A percentile compares a stretch with the other conserved stretches of the same genome.
phyloP scores from a whole-genome alignment of 805 yeast genomes.

The Metschnikowia aberdeeniae region DNA sequence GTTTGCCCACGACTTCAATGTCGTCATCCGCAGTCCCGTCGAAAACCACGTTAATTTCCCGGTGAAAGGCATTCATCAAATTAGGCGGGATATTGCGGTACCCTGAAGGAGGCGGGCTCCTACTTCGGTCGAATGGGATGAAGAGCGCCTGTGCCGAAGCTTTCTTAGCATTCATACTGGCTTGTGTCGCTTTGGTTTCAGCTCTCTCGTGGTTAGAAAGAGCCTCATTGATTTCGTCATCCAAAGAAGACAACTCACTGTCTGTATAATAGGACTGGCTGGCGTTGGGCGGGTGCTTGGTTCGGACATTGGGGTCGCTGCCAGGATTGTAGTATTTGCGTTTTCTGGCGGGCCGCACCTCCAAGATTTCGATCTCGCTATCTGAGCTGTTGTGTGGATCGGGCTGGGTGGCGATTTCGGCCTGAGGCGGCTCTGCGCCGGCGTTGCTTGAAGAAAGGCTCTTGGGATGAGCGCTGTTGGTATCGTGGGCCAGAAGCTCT shows the following conservation, averaged over 20 bases:
- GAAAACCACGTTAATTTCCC: conserved; percentile 23
- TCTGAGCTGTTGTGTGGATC: conserved; percentile 6
- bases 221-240: conserved; percentile 13
- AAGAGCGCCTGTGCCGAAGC: conserved; percentile 7
- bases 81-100: conserved; percentile 28
- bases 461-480: not conserved
- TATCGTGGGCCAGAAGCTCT: not conserved
- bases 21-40: conserved; percentile 24
- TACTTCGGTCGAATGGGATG: conserved; percentile 6
- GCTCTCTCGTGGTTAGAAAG: conserved; percentile 6
- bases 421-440: not conserved
- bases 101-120: conserved; percentile 17
- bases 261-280: conserved; percentile 4
- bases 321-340: not conserved
- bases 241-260: conserved; percentile 15
- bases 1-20: conserved; percentile 31
- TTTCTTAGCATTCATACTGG: not conserved
- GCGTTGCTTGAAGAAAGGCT: not conserved
- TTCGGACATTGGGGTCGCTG: not conserved
- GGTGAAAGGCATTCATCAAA: conserved; percentile 24
- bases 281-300: not conserved
- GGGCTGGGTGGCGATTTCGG: not conserved
- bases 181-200: not conserved
- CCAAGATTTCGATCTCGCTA: conserved; percentile 17
- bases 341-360: conserved; percentile 8